Evolutionary conservation across 1,139 yeast species (phyloP).

Genomic region (Candida sojae): DNA sequence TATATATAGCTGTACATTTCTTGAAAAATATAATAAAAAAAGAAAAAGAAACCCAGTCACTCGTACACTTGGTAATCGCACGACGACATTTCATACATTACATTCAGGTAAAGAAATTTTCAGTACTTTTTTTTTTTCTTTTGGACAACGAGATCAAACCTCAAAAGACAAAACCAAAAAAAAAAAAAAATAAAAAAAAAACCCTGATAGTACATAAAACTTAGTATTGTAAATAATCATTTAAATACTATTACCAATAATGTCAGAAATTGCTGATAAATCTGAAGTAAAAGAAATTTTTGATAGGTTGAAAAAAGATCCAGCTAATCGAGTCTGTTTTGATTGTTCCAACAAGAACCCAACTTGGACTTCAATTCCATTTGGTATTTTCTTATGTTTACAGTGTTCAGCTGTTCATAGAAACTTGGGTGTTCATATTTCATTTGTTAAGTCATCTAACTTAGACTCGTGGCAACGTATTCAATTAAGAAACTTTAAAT

Average conservation of each 20-base stretch:
- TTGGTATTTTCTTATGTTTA: slow-evolving; percentile 48
- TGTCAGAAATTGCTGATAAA: slow-evolving; percentile 60
- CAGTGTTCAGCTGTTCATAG: slow-evolving; percentile 54
- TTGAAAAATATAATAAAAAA: background rate
- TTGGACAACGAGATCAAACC: slow-evolving; percentile 9
- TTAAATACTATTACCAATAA: slow-evolving; percentile 10
- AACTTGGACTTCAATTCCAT: slow-evolving; percentile 54
- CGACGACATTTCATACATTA: background rate
- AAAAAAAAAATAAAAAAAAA: background rate
- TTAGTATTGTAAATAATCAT: background rate
- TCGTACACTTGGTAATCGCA: background rate
- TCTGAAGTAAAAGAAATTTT: slow-evolving; percentile 66
- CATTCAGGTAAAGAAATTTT: background rate
- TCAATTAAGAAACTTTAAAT: slow-evolving; percentile 85
- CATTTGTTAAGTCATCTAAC: slow-evolving; percentile 81
- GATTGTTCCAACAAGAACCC: slow-evolving; percentile 54
- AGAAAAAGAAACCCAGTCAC: background rate
- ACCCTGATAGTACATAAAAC: background rate
- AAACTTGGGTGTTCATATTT: slow-evolving; percentile 51
- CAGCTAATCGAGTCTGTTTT: slow-evolving; percentile 84
- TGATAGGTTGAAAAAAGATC: slow-evolving; percentile 57
- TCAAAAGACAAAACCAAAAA: background rate
- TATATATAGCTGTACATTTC: slow-evolving; percentile 3
- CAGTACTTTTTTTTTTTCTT: background rate
- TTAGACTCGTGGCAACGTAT: slow-evolving; percentile 89